phyloP scores from a whole-genome alignment of 2,329 filamentous ascomycete genomes.

The Teratosphaeria destructans region DNA sequence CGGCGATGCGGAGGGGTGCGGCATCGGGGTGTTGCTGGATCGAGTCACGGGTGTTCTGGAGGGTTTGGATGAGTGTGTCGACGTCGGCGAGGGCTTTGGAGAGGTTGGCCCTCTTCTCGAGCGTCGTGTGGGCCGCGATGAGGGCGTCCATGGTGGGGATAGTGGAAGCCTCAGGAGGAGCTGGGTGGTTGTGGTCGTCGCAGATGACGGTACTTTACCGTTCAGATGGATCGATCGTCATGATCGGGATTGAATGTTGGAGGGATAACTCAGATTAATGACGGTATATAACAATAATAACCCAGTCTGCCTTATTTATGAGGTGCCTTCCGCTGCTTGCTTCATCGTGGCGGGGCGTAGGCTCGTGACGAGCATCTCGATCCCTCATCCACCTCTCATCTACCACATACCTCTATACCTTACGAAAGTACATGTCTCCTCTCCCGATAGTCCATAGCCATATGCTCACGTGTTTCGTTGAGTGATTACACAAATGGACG shows the following conservation, averaged over 20 bases:
- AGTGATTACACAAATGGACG: no score
- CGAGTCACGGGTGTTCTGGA: constrained; percentile 61
- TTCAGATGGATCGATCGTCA: background rate
- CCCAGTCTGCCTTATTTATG: background rate
- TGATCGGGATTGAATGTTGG: background rate
- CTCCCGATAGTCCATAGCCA: background rate
- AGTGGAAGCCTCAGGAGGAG: background rate
- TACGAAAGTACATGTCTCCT: background rate
- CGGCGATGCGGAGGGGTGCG: constrained; percentile 65
- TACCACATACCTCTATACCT: background rate
- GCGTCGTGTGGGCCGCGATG: constrained; percentile 62
- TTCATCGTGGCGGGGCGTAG: background rate
- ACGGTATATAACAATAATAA: background rate
- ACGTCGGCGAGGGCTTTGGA: constrained; percentile 66
- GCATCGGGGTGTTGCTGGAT: constrained; percentile 62
- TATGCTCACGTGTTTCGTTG: background rate
- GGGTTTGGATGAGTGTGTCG: constrained; percentile 68
- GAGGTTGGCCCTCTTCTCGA: constrained; percentile 59
- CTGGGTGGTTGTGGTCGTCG: background rate
- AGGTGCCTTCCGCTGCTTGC: no score
- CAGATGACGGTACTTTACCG: background rate
- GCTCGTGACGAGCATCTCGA: background rate
- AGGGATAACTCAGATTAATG: background rate
- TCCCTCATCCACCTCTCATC: background rate
- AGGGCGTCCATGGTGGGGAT: constrained; percentile 48